phyloP scores from a whole-genome alignment of 2,329 filamentous ascomycete genomes.

The Allantophomopsis lycopodina region DNA sequence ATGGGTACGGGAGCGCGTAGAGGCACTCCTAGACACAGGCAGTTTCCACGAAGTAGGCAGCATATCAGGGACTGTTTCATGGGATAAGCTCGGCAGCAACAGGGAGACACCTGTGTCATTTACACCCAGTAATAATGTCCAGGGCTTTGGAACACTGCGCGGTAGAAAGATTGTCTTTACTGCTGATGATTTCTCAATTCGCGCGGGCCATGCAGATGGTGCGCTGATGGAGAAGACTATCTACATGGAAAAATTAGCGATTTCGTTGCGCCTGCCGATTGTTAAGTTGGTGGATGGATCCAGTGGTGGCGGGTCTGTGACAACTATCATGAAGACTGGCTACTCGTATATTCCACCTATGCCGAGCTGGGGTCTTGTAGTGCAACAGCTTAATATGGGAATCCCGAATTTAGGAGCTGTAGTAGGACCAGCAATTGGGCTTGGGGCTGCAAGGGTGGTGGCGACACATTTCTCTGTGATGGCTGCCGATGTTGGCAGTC shows the following conservation, averaged over 20 bases:
- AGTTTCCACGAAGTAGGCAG: constrained; percentile 46
- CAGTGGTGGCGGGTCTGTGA: constrained; percentile 48
- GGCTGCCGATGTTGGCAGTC: constrained; percentile 44
- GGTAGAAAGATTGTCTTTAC: constrained; percentile 44
- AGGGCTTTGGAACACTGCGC: constrained; percentile 38
- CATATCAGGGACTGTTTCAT: constrained; percentile 42
- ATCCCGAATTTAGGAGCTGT: constrained; percentile 53
- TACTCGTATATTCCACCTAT: constrained; percentile 48
- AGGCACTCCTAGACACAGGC: constrained; percentile 38
- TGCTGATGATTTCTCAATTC: constrained; percentile 48
- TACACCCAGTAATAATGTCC: constrained; percentile 47
- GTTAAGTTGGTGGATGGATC: constrained; percentile 51
- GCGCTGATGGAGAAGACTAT: constrained; percentile 41
- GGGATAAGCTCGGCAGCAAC: constrained; percentile 31
- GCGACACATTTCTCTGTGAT: constrained; percentile 53
- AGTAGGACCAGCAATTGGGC: constrained; percentile 47
- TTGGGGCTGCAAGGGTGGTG: constrained; percentile 47
- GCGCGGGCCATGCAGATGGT: constrained; percentile 51
- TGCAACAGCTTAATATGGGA: constrained; percentile 44
- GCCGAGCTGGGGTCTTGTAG: constrained; percentile 34
- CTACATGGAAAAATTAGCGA: constrained; percentile 46
- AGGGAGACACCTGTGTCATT: constrained; percentile 34
- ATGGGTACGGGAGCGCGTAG: constrained; percentile 48
- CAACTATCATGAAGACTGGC: constrained; percentile 37
- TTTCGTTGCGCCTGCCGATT: constrained; percentile 42